Evolutionary conservation across 2,329 filamentous ascomycete species (phyloP), one percentile per base, ranked within the genome.

Genomic region (Diaporthe helianthi): DNA sequence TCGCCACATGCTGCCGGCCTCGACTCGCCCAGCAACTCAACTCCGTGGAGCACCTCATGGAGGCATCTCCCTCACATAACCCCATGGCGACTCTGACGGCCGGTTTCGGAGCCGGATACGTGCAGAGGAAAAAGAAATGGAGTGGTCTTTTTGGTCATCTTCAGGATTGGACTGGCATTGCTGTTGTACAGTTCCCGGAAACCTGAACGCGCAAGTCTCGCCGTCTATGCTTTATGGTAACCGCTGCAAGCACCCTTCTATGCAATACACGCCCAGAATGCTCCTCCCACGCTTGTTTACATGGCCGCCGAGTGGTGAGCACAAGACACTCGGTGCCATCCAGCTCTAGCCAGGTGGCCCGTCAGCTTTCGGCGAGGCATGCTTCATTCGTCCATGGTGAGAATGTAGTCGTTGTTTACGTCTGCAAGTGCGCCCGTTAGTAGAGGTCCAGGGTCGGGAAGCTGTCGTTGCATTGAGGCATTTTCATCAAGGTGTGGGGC

Each of bases 211-310:
- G 54, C 61, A 71, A 67, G 54, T 68, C 67, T 65, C 63, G 68
- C 69, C 68, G 55, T 72, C 71, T 72, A 72, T 72, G 70, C 60
- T 72, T 69, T 72, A 72, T 72, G 71, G 52, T 69, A 55, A 55
- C 67, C 67, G 70, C 67, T 58, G 63, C 64, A 65, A 47, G 53
- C 60, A 60, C 64, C 63, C 60, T 67, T 65, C 67, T 58, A 71
- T 71, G 70, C 70, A 69, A 69, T 71, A 69, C 69, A 71, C 63
- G 55, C 64, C 63, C 53, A 52, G 55, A 67, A 66, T 71, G 70
- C 70, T 69, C 67, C 64, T 69, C 67, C 67, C 67, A 67, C 65
- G 64, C 64, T 71, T 69, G 67, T 71, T 67, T 53, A 67, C 58
- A 66, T 64, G 66, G 69, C 66, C 61, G 71, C 70, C 69, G 65